Evolutionary conservation across 768 basidiomycete genomes (phyloP).

Genomic region (Suillus fuscotomentosus): DNA sequence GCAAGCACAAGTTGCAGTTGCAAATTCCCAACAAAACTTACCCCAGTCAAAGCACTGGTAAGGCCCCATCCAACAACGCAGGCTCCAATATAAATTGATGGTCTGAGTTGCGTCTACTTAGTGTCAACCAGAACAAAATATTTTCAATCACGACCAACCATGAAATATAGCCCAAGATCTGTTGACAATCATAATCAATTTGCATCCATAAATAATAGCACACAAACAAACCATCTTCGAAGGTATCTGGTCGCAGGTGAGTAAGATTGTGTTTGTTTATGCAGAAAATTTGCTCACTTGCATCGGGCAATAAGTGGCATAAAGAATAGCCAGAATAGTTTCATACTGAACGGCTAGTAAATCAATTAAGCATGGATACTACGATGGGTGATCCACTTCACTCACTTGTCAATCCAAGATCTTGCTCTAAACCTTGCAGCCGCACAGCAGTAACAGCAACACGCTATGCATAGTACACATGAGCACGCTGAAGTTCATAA

Average conservation of each 20-base stretch:
- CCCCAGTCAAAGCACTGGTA: slow-evolving; percentile 62
- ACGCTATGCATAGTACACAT: slow-evolving; percentile 24
- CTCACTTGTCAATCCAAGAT: slow-evolving; percentile 35
- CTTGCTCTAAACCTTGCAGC: slow-evolving; percentile 38
- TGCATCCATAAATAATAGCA: background rate
- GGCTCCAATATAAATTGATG: slow-evolving; percentile 58
- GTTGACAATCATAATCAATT: background rate
- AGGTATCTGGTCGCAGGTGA: slow-evolving; percentile 40
- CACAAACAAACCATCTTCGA: slow-evolving; percentile 56
- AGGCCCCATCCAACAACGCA: slow-evolving; percentile 65
- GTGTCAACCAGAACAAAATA: background rate
- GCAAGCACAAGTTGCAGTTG: background rate
- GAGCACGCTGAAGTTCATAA: background rate
- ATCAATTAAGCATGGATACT: background rate
- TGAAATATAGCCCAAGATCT: slow-evolving; percentile 56
- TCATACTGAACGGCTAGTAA: slow-evolving; percentile 49
- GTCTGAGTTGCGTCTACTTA: slow-evolving; percentile 35
- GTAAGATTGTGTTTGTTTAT: background rate
- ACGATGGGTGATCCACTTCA: background rate
- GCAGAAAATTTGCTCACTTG: slow-evolving; percentile 17
- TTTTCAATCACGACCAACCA: slow-evolving; percentile 33
- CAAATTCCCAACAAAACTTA: slow-evolving; percentile 18
- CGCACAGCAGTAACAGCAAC: slow-evolving; percentile 37
- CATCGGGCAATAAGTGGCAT: slow-evolving; percentile 59
- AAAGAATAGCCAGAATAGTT: slow-evolving; percentile 51